Evolutionary conservation across 129 eudicot genomes (phyloP).

Genomic region (Flaveria brownii): DNA sequence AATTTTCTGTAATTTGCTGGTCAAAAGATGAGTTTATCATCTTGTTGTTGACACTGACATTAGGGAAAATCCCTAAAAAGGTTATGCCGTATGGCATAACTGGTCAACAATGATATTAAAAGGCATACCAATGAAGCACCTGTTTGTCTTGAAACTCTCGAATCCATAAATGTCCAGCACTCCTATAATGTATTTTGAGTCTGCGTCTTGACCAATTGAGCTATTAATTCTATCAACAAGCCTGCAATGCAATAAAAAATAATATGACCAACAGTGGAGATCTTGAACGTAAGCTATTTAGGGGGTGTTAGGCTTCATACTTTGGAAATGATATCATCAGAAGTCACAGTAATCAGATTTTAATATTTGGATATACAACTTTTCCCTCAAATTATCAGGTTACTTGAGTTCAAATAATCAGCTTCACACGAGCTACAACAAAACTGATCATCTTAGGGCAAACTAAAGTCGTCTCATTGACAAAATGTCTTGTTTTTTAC

Average conservation of each 20-base stretch:
- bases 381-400: background rate
- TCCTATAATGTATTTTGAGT: slow-evolving; percentile 80
- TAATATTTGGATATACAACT: background rate
- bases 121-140: slow-evolving; percentile 98
- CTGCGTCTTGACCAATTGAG: slow-evolving; percentile 94
- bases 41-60: slow-evolving; percentile 19
- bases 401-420: slow-evolving; percentile 7
- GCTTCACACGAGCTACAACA: slow-evolving; percentile 7
- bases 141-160: slow-evolving; percentile 99
- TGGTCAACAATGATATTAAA: slow-evolving; percentile 48
- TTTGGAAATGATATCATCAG: background rate
- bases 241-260: slow-evolving; percentile 49
- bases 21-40: slow-evolving; percentile 8
- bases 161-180: slow-evolving; percentile 98
- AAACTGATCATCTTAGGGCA: slow-evolving; percentile 1
- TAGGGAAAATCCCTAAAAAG: slow-evolving; percentile 13
- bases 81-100: slow-evolving; percentile 31
- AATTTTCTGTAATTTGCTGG: slow-evolving; percentile 7
- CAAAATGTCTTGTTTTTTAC: background rate
- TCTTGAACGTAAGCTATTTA: slow-evolving; percentile 2
- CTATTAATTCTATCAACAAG: slow-evolving; percentile 87
- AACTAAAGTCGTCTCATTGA: background rate
- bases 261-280: slow-evolving; percentile 10
- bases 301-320: background rate
- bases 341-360: slow-evolving; percentile 8